A percentile compares a stretch with the other conserved stretches of the same genome.
Conservation (phyloP, 441 rosid species). For the Viola pubescens region DNA sequence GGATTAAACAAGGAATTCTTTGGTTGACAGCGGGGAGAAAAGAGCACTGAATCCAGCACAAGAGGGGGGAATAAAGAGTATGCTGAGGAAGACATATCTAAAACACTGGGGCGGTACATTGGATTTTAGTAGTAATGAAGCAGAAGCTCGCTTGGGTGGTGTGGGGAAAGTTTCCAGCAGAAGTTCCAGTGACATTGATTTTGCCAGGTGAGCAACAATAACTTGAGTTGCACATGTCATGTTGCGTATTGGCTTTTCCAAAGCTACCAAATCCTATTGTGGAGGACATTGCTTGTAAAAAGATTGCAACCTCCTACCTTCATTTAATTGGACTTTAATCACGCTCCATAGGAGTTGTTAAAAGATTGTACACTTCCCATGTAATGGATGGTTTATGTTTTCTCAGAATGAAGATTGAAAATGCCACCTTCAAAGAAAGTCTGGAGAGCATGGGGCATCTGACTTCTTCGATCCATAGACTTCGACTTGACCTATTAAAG, state of each 20-base stretch:
- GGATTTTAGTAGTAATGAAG: conserved; percentile 49
- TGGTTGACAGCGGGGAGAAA: conserved; percentile 26
- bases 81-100: conserved; percentile 77
- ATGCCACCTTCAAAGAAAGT: conserved; percentile 80
- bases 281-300: neutral
- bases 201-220: conserved; percentile 56
- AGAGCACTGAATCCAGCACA: conserved; percentile 31
- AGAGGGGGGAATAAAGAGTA: conserved; percentile 68
- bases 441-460: conserved; percentile 76
- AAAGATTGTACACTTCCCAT: neutral
- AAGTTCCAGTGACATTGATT: conserved; percentile 40
- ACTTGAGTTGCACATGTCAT: conserved; percentile 5
- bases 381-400: conserved; percentile 13
- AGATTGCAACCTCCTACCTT: neutral
- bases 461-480: conserved; percentile 72
- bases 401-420: conserved; percentile 80
- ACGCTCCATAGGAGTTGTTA: neutral
- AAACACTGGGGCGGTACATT: conserved; percentile 57
- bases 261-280: neutral
- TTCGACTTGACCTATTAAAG: conserved; percentile 69
- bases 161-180: conserved; percentile 32
- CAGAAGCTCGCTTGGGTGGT: conserved; percentile 28
- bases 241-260: neutral
- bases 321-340: neutral
- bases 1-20: conserved; percentile 34